phyloP scores from a whole-genome alignment of 169 alveolate species.

The Plasmodium vivax region DNA sequence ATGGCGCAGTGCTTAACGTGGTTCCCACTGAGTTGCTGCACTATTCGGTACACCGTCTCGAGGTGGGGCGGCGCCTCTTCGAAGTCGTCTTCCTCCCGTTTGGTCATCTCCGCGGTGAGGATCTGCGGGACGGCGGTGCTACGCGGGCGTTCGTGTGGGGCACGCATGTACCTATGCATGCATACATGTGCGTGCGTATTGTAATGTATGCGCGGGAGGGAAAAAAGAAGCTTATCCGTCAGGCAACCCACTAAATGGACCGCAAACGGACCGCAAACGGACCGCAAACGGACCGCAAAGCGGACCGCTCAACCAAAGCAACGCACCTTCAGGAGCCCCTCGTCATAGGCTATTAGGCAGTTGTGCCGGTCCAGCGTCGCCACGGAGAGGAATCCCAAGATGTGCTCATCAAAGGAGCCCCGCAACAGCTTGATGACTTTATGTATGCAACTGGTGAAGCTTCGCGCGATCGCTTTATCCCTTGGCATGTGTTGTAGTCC shows the following conservation, averaged over 20 bases:
- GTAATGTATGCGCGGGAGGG: not conserved
- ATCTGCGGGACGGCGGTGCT: conserved; percentile 6
- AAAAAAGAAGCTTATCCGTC: not conserved
- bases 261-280: not conserved
- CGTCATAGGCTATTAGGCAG: conserved; percentile 71
- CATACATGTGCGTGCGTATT: not conserved
- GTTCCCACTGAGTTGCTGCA: conserved; percentile 17
- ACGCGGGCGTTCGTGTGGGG: not conserved
- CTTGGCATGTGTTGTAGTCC: conserved; percentile 29
- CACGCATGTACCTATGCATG: not conserved
- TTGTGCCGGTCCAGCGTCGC: conserved; percentile 37
- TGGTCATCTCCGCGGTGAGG: conserved; percentile 35
- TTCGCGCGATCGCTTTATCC: conserved; percentile 21
- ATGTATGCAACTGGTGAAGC: conserved; percentile 48
- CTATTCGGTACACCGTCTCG: conserved; percentile 15
- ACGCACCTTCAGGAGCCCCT: conserved; percentile 56
- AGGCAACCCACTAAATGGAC: not conserved
- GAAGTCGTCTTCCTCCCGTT: not conserved
- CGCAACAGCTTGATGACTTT: conserved; percentile 25
- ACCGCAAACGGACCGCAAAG: not conserved
- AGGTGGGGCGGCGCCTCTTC: conserved; percentile 32
- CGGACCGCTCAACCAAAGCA: not conserved
- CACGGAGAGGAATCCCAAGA: conserved; percentile 34
- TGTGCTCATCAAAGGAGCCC: conserved; percentile 15
- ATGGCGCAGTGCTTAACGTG: conserved; percentile 43